Percentiles rank a stretch among this genome's conserved stretches.
phyloP scores from a whole-genome alignment of 192 early-diverging fungal species.

The Mortierella hygrophila region DNA sequence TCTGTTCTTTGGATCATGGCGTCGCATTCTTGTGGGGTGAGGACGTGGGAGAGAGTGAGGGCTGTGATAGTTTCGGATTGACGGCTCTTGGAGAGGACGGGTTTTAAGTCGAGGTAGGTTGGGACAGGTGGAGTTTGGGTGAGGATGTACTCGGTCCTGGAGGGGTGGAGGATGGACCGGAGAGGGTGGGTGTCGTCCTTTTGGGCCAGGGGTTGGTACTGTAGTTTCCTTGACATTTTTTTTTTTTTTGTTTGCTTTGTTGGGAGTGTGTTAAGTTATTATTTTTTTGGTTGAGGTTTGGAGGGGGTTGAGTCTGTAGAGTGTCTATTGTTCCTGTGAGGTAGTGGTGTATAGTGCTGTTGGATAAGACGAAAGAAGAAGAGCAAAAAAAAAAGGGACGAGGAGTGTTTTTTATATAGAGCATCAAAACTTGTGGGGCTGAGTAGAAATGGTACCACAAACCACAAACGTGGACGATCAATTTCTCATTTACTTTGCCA shows the following conservation, averaged over 20 bases:
- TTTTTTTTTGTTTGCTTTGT: background rate
- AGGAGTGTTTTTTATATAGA: too few species aligned
- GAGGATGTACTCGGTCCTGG: background rate
- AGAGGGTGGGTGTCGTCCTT: slow-evolving; percentile 11
- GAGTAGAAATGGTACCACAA: too few species aligned
- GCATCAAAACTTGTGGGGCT: too few species aligned
- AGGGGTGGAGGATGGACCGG: slow-evolving; percentile 10
- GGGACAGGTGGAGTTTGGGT: background rate
- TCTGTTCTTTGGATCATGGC: slow-evolving; percentile 52
- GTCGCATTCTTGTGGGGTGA: slow-evolving; percentile 54
- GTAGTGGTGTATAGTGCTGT: too few species aligned
- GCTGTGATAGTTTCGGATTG: slow-evolving; percentile 19
- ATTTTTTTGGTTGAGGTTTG: background rate
- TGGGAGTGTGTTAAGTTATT: background rate
- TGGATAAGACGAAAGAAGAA: too few species aligned
- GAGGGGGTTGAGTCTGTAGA: too few species aligned
- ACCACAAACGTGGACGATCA: too few species aligned
- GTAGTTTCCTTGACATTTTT: background rate
- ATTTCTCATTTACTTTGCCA: too few species aligned
- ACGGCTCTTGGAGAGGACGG: slow-evolving; percentile 6
- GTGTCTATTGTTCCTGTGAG: too few species aligned
- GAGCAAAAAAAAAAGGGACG: too few species aligned
- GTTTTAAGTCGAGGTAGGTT: slow-evolving; percentile 33
- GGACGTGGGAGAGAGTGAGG: slow-evolving; percentile 46
- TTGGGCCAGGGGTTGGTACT: background rate